A percentile compares a stretch with the other conserved stretches of the same genome.
Evolutionary conservation across 257 asterid genomes (phyloP).

Genomic region (Echites panduratus): DNA sequence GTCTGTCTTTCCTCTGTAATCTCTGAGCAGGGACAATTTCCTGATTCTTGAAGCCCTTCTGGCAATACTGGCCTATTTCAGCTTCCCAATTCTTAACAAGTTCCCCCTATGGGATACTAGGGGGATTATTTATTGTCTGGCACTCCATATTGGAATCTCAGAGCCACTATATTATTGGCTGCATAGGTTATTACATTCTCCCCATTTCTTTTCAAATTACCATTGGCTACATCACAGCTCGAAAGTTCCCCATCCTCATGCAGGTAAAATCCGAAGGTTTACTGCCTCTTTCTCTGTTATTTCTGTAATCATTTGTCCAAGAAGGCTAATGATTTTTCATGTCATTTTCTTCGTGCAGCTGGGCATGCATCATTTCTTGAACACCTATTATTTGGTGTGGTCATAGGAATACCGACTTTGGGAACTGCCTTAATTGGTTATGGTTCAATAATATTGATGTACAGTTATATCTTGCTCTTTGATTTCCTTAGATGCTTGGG

Average conservation of each 20-base stretch:
- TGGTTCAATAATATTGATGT: constrained; percentile 65
- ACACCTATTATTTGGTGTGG: constrained; percentile 54
- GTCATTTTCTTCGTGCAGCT: constrained; percentile 34
- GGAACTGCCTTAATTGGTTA: constrained; percentile 61
- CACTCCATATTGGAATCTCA: constrained; percentile 67
- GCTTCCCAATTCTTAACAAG: constrained; percentile 45
- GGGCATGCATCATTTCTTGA: constrained; percentile 82
- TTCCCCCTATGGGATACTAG: constrained; percentile 64
- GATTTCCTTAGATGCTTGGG: constrained; percentile 87
- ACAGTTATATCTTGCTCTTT: constrained; percentile 54
- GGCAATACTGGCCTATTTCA: constrained; percentile 49
- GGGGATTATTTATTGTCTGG: constrained; percentile 54
- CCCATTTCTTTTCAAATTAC: constrained; percentile 44
- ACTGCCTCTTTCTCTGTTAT: neutral
- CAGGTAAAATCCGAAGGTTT: constrained; percentile 36
- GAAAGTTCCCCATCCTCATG: constrained; percentile 66
- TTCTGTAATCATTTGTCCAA: neutral
- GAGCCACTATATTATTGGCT: constrained; percentile 87
- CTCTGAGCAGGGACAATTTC: constrained; percentile 72
- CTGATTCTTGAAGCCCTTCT: constrained; percentile 60
- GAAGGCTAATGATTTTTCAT: constrained; percentile 4
- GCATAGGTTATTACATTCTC: constrained; percentile 66
- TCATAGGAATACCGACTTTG: constrained; percentile 62
- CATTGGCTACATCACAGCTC: constrained; percentile 94
- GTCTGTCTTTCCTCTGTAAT: neutral